Base-by-base conservation (phyloP, 495 filamentous ascomycete genomes). In the Neurospora sp. region DNA sequence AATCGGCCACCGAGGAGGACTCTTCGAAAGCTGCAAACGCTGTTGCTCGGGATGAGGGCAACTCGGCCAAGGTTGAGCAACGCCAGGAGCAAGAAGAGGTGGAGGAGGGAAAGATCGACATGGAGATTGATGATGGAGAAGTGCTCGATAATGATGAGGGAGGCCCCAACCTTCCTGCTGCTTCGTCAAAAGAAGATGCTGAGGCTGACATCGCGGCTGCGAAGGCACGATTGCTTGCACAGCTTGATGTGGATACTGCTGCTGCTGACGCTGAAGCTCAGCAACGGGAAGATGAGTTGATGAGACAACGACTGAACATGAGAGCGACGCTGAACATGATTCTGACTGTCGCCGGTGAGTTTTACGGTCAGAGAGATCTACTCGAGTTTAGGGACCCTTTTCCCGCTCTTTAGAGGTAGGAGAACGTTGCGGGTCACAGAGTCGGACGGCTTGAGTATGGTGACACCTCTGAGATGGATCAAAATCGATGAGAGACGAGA, bases 281-380 rank as follows among this genome's bases (percentile, higher is more conserved):
- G 43, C 34, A 37, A 10, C 34, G 59, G 11, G 7, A 59, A 13
- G 48, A 24, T 15, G 39, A 69, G 70, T 13, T 38, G 40, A 42
- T 74, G 11, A 73, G 79, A 15, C 74, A 78, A 39, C 76, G 72
- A 39, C 66, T 78, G 76, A 89, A 88, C 79, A 85, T 86, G 73
- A 81, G 83, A 71, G 85, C 84, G 28, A 91, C 92, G 71, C 85
- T 97, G 8, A 95, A 97, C 79, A 97, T 97, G 92, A 92, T 97
- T 73, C 85, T 99, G 71, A 94, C 92, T 0, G 85, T 99, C 37
- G 91, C 92, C 45, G 96, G 94, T 75, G 94, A 97, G 82, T 89
- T 92, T 76, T 99, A 92, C 81, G 94, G 96, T 3, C 96, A 99
- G 83, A 85, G 90, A 72, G 96, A 99, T 81, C 82, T 99, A 40